Evolutionary conservation across 2,329 filamentous ascomycete species (phyloP), one percentile per base, ranked within the genome.

Genomic region (Fusarium guadeloupense): DNA sequence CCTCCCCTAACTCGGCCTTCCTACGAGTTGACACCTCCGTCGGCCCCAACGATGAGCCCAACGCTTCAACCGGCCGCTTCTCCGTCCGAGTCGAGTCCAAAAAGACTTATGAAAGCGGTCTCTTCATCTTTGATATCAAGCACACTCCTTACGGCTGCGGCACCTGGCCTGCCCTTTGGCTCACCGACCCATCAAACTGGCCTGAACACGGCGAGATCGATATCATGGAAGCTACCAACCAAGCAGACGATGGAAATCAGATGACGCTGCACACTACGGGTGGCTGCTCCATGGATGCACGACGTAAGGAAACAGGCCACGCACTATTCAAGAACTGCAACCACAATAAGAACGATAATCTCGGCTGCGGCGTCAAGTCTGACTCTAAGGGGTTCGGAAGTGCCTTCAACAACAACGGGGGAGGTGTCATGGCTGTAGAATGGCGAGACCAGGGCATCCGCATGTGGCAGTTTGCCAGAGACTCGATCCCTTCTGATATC

Each of bases 51-150:
- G 77, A 76, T 23, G 59, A 66, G 4, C 83, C 83, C 5, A 75
- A 86, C 60, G 82, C 85, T 16, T 81, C 81, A 4, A 85, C 80
- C 0, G 87, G 86, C 42, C 85, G 87, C 19, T 84, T 84, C 73
- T 88, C 85, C 0, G 85, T 89, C 13, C 85, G 87, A 13, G 76
- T 89, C 51, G 80, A 85, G 57, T 89, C 86, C 30, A 87, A 84
- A 68, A 77, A 73, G 38, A 82, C 82, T 38, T 89, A 88, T 73
- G 73, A 85, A 67, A 74, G 71, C n/a, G 87, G 87, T 0, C 81
- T 89, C n/a, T 89, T 89, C 74, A 76, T 89, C 67, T 89, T 89
- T 67, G 86, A 89, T 68, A 78, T 89, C 62, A 79, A 82, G 57
- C 87, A 89, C 73, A 84, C 83, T 0, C 87, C 87, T 0, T 84